phyloP scores from a whole-genome alignment of 2,329 filamentous ascomycete species.

The Epichloe uncinata region DNA sequence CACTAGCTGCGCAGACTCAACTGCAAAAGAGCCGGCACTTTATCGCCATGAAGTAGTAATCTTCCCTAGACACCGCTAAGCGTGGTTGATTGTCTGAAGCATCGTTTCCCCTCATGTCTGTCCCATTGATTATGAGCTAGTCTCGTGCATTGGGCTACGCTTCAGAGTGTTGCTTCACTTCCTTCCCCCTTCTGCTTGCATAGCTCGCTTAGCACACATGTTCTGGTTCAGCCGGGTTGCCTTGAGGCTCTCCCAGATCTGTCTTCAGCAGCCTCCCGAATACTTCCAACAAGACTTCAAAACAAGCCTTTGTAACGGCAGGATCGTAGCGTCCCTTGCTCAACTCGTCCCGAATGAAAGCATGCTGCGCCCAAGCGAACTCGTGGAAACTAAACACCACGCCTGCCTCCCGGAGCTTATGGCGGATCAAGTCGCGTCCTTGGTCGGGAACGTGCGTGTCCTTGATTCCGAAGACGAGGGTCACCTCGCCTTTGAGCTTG shows the following conservation, averaged over 20 bases:
- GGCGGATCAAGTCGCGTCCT: slow-evolving; percentile 71
- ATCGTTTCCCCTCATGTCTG: no score
- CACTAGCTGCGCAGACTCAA: neutral
- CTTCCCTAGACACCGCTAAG: neutral
- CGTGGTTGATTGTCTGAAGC: no score
- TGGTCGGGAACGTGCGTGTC: slow-evolving; percentile 80
- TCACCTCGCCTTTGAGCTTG: slow-evolving; percentile 68
- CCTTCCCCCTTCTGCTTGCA: no score
- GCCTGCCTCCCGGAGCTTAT: slow-evolving; percentile 64
- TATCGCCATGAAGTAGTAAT: neutral
- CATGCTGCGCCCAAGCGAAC: slow-evolving; percentile 86
- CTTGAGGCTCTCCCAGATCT: slow-evolving; percentile 60
- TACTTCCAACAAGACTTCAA: slow-evolving; percentile 77
- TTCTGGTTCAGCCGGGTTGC: slow-evolving; percentile 48
- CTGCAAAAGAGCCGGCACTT: neutral
- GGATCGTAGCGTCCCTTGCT: slow-evolving; percentile 92
- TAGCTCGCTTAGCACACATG: slow-evolving; percentile 47
- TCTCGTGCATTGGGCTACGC: no score
- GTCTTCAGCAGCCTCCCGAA: slow-evolving; percentile 68
- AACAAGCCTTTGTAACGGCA: slow-evolving; percentile 74
- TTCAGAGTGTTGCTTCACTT: no score
- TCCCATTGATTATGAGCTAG: neutral
- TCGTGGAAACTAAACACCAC: slow-evolving; percentile 74
- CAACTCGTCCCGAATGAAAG: slow-evolving; percentile 85
- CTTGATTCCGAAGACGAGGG: slow-evolving; percentile 84